phyloP scores from a whole-genome alignment of 1,284 basidiomycete genomes.

The Grifola frondosa region DNA sequence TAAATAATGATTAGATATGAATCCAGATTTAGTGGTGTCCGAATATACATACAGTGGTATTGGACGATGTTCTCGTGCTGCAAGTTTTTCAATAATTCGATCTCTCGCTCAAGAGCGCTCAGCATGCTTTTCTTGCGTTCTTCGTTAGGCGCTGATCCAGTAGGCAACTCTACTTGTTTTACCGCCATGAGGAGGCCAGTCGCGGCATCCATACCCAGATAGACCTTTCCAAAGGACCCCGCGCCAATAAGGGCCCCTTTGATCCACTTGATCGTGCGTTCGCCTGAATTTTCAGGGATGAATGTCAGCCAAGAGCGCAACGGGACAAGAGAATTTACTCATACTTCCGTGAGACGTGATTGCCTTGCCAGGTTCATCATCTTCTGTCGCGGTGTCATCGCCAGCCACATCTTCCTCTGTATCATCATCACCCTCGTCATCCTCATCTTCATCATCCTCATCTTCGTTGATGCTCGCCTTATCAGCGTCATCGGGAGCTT shows the following conservation, averaged over 20 bases:
- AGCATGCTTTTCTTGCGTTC: constrained; percentile 96
- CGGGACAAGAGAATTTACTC: constrained; percentile 17
- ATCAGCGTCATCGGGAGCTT: constrained; percentile 43
- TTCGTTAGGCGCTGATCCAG: constrained; percentile 84
- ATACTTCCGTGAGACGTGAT: constrained; percentile 68
- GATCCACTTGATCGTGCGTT: constrained; percentile 91
- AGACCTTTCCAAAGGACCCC: constrained; percentile 94
- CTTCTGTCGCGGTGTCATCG: constrained; percentile 42
- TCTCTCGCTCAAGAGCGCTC: constrained; percentile 92
- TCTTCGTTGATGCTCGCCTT: constrained; percentile 40
- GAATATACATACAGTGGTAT: constrained; percentile 76
- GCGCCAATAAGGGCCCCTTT: constrained; percentile 97
- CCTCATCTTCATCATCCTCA: constrained; percentile 33
- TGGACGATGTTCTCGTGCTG: constrained; percentile 98
- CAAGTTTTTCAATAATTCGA: constrained; percentile 92
- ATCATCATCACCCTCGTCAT: constrained; percentile 38
- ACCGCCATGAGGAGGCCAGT: constrained; percentile 97
- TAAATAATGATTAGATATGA: neutral
- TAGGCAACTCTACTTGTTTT: constrained; percentile 96
- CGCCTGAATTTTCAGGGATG: constrained; percentile 31
- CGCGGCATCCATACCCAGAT: constrained; percentile 95
- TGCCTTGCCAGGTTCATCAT: constrained; percentile 52
- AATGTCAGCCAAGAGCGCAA: constrained; percentile 5
- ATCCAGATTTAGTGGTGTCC: neutral
- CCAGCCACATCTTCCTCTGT: constrained; percentile 47